Percentiles rank a stretch among this genome's conserved stretches.
These are phyloP conservation scores for Forsythia suspensa DNA, from an alignment of 257 asterid genomes.

Conservation along the genomic window DNA sequence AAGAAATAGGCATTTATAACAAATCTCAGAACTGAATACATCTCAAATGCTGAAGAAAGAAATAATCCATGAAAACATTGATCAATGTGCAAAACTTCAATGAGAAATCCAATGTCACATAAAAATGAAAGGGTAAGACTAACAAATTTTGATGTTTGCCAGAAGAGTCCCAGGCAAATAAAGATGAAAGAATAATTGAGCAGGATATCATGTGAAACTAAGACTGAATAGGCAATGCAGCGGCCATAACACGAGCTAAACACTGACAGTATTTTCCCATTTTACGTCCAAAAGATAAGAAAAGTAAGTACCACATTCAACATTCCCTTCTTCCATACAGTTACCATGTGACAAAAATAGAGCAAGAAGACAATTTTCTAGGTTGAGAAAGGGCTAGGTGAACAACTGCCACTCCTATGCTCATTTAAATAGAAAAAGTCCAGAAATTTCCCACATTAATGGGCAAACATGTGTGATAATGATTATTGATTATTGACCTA, in stretches of 20 bases:
- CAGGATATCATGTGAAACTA: background rate
- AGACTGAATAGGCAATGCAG: background rate
- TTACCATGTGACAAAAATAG: background rate
- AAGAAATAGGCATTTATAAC: conserved; percentile 1
- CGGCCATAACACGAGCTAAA: background rate
- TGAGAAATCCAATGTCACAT: conserved; percentile 5
- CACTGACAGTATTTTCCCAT: background rate
- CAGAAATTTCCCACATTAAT: background rate
- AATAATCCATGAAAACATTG: background rate
- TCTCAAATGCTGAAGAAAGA: conserved; percentile 5
- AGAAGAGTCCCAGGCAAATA: background rate
- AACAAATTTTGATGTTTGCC: background rate
- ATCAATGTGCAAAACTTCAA: background rate
- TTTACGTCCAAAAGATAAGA: background rate
- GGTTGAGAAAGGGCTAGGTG: background rate
- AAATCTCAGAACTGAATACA: background rate
- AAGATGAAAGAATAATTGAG: background rate
- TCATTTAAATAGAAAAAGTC: background rate
- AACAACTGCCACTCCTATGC: background rate
- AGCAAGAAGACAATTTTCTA: background rate
- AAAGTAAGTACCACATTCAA: background rate
- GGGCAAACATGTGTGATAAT: background rate
- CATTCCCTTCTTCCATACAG: background rate
- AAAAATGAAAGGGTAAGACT: background rate
- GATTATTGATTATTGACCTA: background rate